phyloP scores from a whole-genome alignment of 1,139 yeast species.

The Chernovozyma sophiae-reginae region DNA sequence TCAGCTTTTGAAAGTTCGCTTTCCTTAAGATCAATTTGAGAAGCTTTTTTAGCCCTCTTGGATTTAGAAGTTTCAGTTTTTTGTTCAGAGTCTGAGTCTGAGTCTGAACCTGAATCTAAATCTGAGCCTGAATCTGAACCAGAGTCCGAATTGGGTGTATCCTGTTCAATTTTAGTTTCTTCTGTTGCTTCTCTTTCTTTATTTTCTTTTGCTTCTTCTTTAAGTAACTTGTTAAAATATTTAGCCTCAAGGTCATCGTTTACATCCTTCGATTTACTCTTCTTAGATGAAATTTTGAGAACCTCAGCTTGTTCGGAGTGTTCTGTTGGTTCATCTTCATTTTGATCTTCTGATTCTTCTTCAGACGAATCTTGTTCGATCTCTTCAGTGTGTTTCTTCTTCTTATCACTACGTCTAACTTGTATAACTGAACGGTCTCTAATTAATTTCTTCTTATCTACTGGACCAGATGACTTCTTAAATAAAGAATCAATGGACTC shows the following conservation, averaged over 20 bases:
- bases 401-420: conserved; percentile 3
- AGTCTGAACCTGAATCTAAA: conserved; percentile 18
- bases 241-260: conserved; percentile 46
- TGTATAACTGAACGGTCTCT: conserved; percentile 23
- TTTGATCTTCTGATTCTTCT: conserved; percentile 10
- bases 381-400: conserved; percentile 5
- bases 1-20: conserved; percentile 80
- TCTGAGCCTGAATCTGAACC: conserved; percentile 19
- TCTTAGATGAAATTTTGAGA: conserved; percentile 8
- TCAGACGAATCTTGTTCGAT: conserved; percentile 14
- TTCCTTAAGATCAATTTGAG: conserved; percentile 51
- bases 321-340: conserved; percentile 10
- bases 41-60: conserved; percentile 34
- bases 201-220: conserved; percentile 16
- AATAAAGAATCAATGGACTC: conserved; percentile 41
- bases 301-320: conserved; percentile 9
- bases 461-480: conserved; percentile 33
- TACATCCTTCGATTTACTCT: conserved; percentile 26
- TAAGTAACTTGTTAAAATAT: conserved; percentile 40
- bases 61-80: conserved; percentile 8
- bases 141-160: conserved; percentile 13
- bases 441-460: conserved; percentile 26
- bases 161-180: conserved; percentile 14
- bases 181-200: conserved; percentile 12
- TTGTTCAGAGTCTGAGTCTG: conserved; percentile 9